Conservation (phyloP, 345 rosid genomes). For the Gossypium herbaceum region DNA sequence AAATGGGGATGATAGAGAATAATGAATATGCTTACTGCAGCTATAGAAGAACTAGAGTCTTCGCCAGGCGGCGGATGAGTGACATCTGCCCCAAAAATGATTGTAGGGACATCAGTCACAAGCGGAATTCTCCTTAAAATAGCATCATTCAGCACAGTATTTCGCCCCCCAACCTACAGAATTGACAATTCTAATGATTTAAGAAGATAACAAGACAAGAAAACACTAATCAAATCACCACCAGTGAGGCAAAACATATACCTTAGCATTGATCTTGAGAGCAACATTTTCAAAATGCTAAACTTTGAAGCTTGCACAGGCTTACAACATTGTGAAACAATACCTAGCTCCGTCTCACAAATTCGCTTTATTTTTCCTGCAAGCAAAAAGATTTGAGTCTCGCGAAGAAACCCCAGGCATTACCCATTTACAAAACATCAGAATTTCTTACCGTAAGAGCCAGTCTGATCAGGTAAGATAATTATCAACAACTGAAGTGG, state of each 20-base stretch:
- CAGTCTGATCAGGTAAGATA: constrained; percentile 58
- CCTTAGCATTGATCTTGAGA: constrained; percentile 84
- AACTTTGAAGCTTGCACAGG: constrained; percentile 41
- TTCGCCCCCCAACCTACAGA: constrained; percentile 67
- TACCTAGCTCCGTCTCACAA: constrained; percentile 73
- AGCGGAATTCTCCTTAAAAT: constrained; percentile 41
- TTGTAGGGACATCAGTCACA: constrained; percentile 58
- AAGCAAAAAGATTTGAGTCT: neutral
- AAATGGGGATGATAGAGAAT: neutral
- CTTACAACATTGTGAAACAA: constrained; percentile 72
- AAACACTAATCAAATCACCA: neutral
- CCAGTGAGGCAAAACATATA: neutral
- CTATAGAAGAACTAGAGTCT: constrained; percentile 73
- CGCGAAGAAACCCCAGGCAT: neutral
- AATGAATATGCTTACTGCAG: constrained; percentile 49
- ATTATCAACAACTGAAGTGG: constrained; percentile 55
- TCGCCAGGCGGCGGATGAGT: constrained; percentile 80
- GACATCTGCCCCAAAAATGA: constrained; percentile 78
- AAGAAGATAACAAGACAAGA: neutral
- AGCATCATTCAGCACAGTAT: constrained; percentile 61
- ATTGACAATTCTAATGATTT: neutral
- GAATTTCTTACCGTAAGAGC: constrained; percentile 50
- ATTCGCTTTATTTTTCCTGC: constrained; percentile 57
- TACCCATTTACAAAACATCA: neutral
- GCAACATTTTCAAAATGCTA: constrained; percentile 52